Conservation (phyloP, 2,329 filamentous ascomycete genomes). For the Fusarium azukiicola region DNA sequence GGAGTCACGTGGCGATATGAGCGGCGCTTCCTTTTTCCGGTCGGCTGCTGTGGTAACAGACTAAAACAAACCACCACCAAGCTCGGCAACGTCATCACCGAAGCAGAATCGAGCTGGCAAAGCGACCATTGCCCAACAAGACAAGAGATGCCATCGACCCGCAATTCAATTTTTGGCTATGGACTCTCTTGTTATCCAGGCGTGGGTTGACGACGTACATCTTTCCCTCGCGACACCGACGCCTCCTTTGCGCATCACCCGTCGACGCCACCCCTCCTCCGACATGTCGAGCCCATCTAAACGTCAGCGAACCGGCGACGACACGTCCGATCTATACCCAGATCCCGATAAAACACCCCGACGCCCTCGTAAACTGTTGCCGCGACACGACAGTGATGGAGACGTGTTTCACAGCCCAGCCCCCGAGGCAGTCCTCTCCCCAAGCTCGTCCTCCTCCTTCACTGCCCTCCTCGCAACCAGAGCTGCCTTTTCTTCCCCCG, state of each 20-base stretch:
- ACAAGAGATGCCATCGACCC: background rate
- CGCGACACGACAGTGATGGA: conserved; percentile 4
- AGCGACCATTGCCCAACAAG: background rate
- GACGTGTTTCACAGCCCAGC: background rate
- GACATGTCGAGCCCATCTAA: conserved; percentile 5
- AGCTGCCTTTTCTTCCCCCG: conserved; percentile 10
- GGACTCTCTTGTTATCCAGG: conserved; percentile 18
- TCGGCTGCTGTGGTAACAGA: background rate
- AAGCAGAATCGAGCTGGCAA: background rate
- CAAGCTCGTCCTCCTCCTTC: background rate
- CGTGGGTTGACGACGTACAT: conserved; percentile 24
- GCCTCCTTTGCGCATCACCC: background rate
- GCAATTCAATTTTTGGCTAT: background rate
- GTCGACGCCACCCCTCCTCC: background rate
- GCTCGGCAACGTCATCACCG: background rate
- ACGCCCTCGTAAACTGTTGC: conserved; percentile 1
- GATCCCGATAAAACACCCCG: background rate
- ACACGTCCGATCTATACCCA: background rate
- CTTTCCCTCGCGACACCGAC: background rate
- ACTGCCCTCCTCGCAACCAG: conserved; percentile 7
- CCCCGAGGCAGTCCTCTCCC: background rate
- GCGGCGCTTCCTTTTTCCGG: background rate
- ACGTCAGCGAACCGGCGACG: conserved; percentile 2
- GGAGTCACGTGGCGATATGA: too few species aligned
- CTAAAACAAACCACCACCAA: background rate